Base-by-base conservation (phyloP, 2,329 filamentous ascomycete species). In the Fragosphaeria purpurea region DNA sequence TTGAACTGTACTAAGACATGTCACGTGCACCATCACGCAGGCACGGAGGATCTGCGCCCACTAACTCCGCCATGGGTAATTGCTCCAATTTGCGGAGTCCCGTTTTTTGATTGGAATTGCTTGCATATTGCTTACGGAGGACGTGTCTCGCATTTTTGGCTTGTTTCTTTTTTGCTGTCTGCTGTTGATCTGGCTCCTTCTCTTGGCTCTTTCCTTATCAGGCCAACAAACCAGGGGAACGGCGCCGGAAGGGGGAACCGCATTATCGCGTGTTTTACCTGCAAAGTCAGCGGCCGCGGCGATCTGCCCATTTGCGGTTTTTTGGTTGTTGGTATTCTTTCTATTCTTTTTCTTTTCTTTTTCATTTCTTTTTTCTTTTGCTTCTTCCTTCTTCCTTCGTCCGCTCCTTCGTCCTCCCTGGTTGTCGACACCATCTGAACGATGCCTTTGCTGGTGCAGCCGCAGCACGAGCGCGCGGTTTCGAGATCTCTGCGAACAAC, bases 381-480 rank as follows among this genome's bases (percentile, higher is more conserved):
- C 7, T 11, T 11, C 22, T 22, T 32, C 37, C n/a, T 7, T 50
- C 47, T 41, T 41, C 31, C 38, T 33, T 13, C 43, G 8, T 40
- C 38, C 37, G 13, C 33, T 11, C 38, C 30, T 13, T 31, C 41
- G 41, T 38, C 9, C 40, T 45, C 31, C 37, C 46, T 9, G 12
- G 46, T 46, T 41, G 50, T 35, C 44, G 38, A 10, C 37, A 33
- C 37, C 12, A 32, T 41, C 39, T 48, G 13, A 50, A 50, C 48
- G 42, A 55, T 56, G 55, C 50, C 50, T 50, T 37, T 42, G 53
- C 44, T 46, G 48, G 13, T 32, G 44, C 40, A 37, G 46, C 47
- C 46, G 53, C 52, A 53, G 48, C 44, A 22, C 52, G 35, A 53
- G 46, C 34, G 46, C 34, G 54, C 52, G 50, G 52, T 48, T 13